Evolutionary conservation across 305 asterid species (phyloP), one percentile per base, ranked within the genome.

Genomic region (Striga hermonthica): DNA sequence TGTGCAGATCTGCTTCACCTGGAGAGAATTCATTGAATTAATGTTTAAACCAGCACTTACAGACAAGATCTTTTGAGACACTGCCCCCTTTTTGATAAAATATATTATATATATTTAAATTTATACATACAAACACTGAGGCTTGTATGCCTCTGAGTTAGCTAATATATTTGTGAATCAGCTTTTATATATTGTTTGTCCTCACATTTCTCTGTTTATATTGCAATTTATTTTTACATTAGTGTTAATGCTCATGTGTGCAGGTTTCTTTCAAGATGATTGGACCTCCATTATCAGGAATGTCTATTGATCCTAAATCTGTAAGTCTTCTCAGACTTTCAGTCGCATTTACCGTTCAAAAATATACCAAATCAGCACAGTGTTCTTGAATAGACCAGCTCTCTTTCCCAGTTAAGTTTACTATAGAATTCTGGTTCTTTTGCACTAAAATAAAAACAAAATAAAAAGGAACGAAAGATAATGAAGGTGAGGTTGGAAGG

Each of bases 231-330:
- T 41, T 43, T 64, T 36, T 71, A 69, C 48, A 41, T 66, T 50
- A 60, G 57, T 65, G n/a, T 64, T 67, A 37, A 39, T 73, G 75
- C 62, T 48, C 73, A 49, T 67, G 64, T 47, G 12, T 79, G 66
- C 83, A 93, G 98, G 96, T 93, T 65, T 90, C 98, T 73, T 90
- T 93, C 90, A 93, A 88, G 87, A 85, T 88, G 73, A 72, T 76
- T 40, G 97, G 98, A 57, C 81, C 80, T 67, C 81, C 98, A 9
- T 72, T 93, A 64, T 86, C 98, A 68, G 97, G 97, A 78, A 82
- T 93, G 95, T 76, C 89, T 43, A 80, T 90, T 56, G 94, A 93
- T 83, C 89, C 96, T 57, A 93, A 88, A 86, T 84, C 94, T 75
- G 98, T 88, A 86, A 78, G 96, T 79, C 67, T 7, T 28, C 70